phyloP scores from a whole-genome alignment of 2,329 filamentous ascomycete genomes.

The Fusarium sp. region DNA sequence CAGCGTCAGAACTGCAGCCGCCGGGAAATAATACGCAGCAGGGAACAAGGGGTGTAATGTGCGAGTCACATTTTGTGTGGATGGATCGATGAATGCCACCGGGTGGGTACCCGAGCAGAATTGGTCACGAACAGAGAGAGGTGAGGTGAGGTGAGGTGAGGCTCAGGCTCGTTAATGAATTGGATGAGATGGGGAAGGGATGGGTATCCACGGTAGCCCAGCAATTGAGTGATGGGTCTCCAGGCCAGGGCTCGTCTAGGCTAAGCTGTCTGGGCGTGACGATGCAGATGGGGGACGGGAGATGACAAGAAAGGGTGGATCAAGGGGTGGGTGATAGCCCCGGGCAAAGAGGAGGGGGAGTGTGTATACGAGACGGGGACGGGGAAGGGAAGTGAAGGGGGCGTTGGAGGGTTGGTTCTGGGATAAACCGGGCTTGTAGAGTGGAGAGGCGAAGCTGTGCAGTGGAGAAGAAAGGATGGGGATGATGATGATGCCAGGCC shows the following conservation, averaged over 20 bases:
- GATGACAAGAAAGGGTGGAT: constrained; percentile 46
- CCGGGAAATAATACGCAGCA: constrained; percentile 5
- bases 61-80: constrained; percentile 28
- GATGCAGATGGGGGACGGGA: constrained; percentile 43
- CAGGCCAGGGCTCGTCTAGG: constrained; percentile 21
- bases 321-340: constrained; percentile 30
- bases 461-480: constrained; percentile 37
- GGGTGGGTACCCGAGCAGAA: constrained; percentile 22
- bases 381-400: constrained; percentile 4
- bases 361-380: constrained; percentile 16
- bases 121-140: constrained; percentile 7
- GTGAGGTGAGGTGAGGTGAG: constrained; percentile 40
- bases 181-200: constrained; percentile 17
- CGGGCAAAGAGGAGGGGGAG: constrained; percentile 28
- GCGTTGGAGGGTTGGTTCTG: constrained; percentile 12
- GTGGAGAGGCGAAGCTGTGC: constrained; percentile 36
- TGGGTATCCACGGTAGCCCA: constrained; percentile 28
- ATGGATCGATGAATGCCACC: constrained; percentile 31
- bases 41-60: constrained; percentile 20
- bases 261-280: constrained; percentile 34
- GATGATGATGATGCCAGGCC: constrained; percentile 39
- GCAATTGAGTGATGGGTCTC: constrained; percentile 24
- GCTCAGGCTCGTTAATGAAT: constrained; percentile 32
- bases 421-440: constrained; percentile 30
- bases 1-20: constrained; percentile 3